Conservation (phyloP, 306 rosid species). For the Acacia acuminata region DNA sequence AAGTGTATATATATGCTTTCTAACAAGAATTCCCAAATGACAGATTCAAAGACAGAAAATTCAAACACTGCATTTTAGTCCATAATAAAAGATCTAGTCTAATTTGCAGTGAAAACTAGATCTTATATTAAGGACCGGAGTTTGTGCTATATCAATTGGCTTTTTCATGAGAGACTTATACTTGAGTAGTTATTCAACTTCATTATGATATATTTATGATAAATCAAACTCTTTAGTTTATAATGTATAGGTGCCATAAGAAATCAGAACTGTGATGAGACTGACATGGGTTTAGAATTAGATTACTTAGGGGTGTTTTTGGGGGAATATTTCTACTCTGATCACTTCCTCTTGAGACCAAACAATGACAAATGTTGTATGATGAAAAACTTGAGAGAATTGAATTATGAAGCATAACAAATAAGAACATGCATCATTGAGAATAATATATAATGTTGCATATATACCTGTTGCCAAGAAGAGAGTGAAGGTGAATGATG, state of each 20-base stretch:
- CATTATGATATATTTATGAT: not conserved
- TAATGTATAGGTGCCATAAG: not conserved
- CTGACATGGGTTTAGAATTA: not conserved
- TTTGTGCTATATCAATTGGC: no score
- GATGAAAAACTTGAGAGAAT: not conserved
- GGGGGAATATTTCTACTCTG: not conserved
- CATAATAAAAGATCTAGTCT: no score
- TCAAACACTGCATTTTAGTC: not conserved
- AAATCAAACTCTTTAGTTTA: not conserved
- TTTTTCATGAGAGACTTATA: not conserved
- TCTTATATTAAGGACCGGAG: no score
- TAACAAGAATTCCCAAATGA: not conserved
- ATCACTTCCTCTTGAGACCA: not conserved
- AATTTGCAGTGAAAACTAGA: no score
- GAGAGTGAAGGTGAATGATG: conserved; percentile 80
- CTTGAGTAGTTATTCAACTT: no score
- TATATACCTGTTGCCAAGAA: conserved; percentile 81
- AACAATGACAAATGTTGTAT: not conserved
- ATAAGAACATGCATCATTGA: not conserved
- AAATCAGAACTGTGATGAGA: not conserved
- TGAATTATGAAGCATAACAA: no score
- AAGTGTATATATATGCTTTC: not conserved
- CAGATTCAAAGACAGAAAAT: not conserved
- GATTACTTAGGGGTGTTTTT: not conserved
- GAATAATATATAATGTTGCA: not conserved